Evolutionary conservation across 176 grass and related monocot species (phyloP).

Genomic region (Paspalum vaginatum): DNA sequence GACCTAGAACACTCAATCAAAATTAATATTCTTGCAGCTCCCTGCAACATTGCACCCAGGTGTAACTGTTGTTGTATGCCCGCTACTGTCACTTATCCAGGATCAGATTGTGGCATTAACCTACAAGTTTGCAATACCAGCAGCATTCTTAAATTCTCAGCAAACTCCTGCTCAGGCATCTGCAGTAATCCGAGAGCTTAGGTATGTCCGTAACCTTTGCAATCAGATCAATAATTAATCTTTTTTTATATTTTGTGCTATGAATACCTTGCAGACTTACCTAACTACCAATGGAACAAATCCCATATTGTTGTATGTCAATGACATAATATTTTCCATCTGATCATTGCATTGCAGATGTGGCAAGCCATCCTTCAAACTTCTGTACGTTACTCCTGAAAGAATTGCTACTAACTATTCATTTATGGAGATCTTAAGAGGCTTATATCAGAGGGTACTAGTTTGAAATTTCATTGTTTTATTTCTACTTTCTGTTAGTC

Average conservation of each 20-base stretch:
- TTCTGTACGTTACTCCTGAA: constrained; percentile 93
- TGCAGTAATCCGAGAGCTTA: constrained; percentile 71
- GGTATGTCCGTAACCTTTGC: constrained; percentile 38
- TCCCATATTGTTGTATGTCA: constrained; percentile 5
- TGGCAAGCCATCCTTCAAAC: constrained; percentile 68
- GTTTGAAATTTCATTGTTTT: constrained; percentile 3
- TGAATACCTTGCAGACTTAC: constrained; percentile 1
- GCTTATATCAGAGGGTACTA: constrained; percentile 81
- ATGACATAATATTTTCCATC: constrained; percentile 11
- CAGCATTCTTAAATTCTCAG: constrained; percentile 86
- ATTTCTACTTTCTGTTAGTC: neutral
- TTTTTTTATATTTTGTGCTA: neutral
- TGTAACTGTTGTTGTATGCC: constrained; percentile 79
- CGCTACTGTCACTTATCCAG: constrained; percentile 85
- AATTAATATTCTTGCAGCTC: constrained; percentile 63
- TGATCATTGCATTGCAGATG: constrained; percentile 55
- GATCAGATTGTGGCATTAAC: constrained; percentile 90
- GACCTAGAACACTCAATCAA: constrained; percentile 19
- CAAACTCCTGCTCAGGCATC: constrained; percentile 85
- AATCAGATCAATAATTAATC: neutral
- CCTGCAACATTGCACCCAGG: constrained; percentile 89
- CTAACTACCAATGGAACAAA: neutral
- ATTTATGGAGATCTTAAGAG: constrained; percentile 72
- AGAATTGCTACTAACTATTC: constrained; percentile 60
- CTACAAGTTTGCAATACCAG: constrained; percentile 75